These are phyloP conservation scores for Pontederia paniculata DNA, from an alignment of 176 grass and related monocot species.

Conservation along the genomic window DNA sequence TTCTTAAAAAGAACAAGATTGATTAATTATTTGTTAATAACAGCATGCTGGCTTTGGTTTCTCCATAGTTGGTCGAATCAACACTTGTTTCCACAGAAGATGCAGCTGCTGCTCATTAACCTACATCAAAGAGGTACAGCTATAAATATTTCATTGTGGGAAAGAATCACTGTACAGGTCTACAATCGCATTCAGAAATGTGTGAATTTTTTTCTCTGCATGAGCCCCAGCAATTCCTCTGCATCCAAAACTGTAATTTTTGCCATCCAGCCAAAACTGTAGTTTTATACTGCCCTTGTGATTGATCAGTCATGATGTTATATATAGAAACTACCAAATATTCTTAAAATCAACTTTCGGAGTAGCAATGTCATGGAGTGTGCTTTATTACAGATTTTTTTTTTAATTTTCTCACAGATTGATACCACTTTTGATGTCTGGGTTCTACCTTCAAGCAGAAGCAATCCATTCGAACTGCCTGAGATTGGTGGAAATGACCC, in stretches of 20 bases:
- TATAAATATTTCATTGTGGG: no score
- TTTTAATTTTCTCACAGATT: conserved; percentile 40
- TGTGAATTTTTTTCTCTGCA: no score
- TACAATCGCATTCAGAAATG: no score
- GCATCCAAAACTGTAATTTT: no score
- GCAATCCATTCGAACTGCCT: conserved; percentile 37
- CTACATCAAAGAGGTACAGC: conserved; percentile 46
- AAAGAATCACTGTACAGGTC: no score
- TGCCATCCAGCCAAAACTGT: no score
- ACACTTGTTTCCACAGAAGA: conserved; percentile 56
- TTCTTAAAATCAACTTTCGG: neutral
- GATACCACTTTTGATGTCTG: conserved; percentile 57
- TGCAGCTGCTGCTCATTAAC: conserved; percentile 52
- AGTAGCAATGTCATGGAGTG: neutral
- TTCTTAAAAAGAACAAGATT: neutral
- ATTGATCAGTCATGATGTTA: no score
- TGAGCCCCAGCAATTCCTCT: no score
- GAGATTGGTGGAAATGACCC: conserved; percentile 57
- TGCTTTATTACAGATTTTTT: no score
- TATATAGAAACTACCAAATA: neutral
- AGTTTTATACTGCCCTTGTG: no score
- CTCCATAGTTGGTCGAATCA: conserved; percentile 61
- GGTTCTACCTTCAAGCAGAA: conserved; percentile 54
- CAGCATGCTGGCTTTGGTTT: conserved; percentile 78
- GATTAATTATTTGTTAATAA: conserved; percentile 2